Conservation (phyloP, 306 rosid species). For the Cucumis melo region DNA sequence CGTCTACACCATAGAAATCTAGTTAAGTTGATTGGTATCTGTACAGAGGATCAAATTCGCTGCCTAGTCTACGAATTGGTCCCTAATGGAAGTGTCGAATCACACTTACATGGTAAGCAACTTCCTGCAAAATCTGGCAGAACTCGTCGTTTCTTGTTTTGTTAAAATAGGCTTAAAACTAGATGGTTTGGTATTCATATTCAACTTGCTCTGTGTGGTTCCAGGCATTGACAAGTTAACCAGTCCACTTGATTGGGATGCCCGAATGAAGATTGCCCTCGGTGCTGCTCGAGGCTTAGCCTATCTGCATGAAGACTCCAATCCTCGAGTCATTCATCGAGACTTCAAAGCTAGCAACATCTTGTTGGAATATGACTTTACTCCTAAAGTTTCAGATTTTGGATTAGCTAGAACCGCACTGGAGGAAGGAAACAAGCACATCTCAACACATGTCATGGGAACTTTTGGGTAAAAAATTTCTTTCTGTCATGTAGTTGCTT, state of each 20-base stretch:
- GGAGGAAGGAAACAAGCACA: slow-evolving; percentile 79
- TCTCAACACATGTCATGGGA: slow-evolving; percentile 98
- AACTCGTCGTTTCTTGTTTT: background rate
- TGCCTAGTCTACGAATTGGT: slow-evolving; percentile 90
- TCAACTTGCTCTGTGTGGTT: background rate
- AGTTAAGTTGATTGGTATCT: slow-evolving; percentile 75
- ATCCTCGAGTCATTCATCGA: slow-evolving; percentile 88
- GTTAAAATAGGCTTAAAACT: background rate
- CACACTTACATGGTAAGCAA: slow-evolving; percentile 76
- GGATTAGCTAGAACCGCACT: slow-evolving; percentile 93
- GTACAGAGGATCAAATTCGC: slow-evolving; percentile 67
- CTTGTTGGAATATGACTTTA: slow-evolving; percentile 71
- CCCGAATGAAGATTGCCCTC: slow-evolving; percentile 84
- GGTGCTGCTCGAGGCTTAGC: slow-evolving; percentile 95
- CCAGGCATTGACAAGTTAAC: slow-evolving; percentile 78
- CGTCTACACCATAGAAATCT: slow-evolving; percentile 91
- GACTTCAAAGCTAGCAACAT: slow-evolving; percentile 97
- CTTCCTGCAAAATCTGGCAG: background rate
- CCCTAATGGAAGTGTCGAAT: slow-evolving; percentile 94
- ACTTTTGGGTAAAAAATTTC: slow-evolving; percentile 62
- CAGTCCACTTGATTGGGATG: slow-evolving; percentile 73
- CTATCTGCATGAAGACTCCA: slow-evolving; percentile 91
- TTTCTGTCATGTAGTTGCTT: background rate
- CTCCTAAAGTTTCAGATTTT: slow-evolving; percentile 92
- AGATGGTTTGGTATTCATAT: background rate